These are phyloP conservation scores for Xerocomus amazonicus DNA, from an alignment of 1,284 basidiomycete species.

Conservation along the genomic window DNA sequence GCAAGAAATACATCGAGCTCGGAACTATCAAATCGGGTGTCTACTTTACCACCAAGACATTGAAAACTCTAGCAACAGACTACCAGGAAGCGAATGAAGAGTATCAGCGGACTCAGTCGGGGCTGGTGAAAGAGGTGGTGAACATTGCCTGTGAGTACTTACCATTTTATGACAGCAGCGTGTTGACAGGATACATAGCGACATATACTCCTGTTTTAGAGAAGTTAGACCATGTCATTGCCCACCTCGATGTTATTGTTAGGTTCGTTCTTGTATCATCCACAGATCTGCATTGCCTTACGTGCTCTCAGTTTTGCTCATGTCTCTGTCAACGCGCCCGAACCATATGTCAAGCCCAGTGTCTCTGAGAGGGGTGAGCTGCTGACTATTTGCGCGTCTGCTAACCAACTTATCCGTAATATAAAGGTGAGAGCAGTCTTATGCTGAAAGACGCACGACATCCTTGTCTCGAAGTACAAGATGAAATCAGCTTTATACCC, in stretches of 20 bases:
- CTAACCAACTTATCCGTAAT: not conserved
- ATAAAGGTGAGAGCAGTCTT: slow-evolving; percentile 71
- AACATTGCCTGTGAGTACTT: slow-evolving; percentile 77
- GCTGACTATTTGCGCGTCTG: not conserved
- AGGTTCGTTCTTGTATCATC: slow-evolving; percentile 47
- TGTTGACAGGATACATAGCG: slow-evolving; percentile 42
- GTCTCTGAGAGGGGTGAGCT: slow-evolving; percentile 67
- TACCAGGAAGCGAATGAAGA: slow-evolving; percentile 67
- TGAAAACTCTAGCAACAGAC: slow-evolving; percentile 75
- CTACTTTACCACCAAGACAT: slow-evolving; percentile 83
- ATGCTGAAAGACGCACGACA: slow-evolving; percentile 84
- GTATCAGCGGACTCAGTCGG: slow-evolving; percentile 77
- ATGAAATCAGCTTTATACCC: slow-evolving; percentile 92
- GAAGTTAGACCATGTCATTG: slow-evolving; percentile 82
- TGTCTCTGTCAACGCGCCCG: slow-evolving; percentile 83
- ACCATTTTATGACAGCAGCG: not conserved
- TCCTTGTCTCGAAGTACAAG: slow-evolving; percentile 95
- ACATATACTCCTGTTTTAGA: slow-evolving; percentile 92
- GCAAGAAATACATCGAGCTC: slow-evolving; percentile 80
- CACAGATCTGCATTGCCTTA: not conserved
- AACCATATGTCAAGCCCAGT: slow-evolving; percentile 83
- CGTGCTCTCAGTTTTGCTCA: slow-evolving; percentile 72
- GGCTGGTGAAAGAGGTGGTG: slow-evolving; percentile 91
- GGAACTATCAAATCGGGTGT: slow-evolving; percentile 86
- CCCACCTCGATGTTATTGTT: slow-evolving; percentile 88